Evolutionary conservation across 108 stramenopile genomes (phyloP).

Genomic region (Mediolabrus comicus): DNA sequence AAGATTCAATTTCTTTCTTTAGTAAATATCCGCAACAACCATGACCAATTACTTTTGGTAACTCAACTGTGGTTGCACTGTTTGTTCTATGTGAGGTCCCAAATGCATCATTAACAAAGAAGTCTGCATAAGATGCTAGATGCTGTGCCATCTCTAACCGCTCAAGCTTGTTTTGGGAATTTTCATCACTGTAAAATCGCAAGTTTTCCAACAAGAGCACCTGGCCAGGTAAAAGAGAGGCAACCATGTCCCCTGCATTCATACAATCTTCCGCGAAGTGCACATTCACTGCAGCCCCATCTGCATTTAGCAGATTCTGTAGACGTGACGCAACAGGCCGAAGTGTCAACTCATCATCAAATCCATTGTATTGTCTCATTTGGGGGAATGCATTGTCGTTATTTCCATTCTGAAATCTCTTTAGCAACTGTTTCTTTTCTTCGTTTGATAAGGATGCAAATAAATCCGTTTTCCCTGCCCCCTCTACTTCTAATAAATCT

Average conservation of each 20-base stretch:
- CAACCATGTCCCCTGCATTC: slow-evolving; percentile 45
- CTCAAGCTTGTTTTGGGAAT: slow-evolving; percentile 24
- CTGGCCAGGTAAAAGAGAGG: slow-evolving; percentile 51
- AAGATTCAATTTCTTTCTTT: slow-evolving; percentile 84
- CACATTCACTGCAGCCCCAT: slow-evolving; percentile 43
- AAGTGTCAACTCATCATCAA: slow-evolving; percentile 71
- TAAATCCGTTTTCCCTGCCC: slow-evolving; percentile 41
- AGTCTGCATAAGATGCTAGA: slow-evolving; percentile 71
- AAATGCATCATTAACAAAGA: slow-evolving; percentile 97
- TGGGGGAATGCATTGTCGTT: slow-evolving; percentile 23
- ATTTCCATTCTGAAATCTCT: slow-evolving; percentile 16
- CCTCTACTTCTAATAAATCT: slow-evolving; percentile 1
- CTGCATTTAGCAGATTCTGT: slow-evolving; percentile 66
- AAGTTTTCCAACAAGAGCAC: slow-evolving; percentile 92
- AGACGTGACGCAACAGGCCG: slow-evolving; percentile 80
- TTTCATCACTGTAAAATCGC: slow-evolving; percentile 93
- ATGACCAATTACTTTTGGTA: slow-evolving; percentile 52
- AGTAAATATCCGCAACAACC: slow-evolving; percentile 65
- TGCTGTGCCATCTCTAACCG: slow-evolving; percentile 22
- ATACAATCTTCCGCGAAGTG: slow-evolving; percentile 73
- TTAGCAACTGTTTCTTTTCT: slow-evolving; percentile 30
- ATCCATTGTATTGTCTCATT: slow-evolving; percentile 43
- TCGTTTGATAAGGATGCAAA: slow-evolving; percentile 27
- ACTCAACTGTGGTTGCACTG: slow-evolving; percentile 62
- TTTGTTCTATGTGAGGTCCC: slow-evolving; percentile 97